Conservation (phyloP, 2,329 filamentous ascomycete species). For the Aspergillus jensenii region DNA sequence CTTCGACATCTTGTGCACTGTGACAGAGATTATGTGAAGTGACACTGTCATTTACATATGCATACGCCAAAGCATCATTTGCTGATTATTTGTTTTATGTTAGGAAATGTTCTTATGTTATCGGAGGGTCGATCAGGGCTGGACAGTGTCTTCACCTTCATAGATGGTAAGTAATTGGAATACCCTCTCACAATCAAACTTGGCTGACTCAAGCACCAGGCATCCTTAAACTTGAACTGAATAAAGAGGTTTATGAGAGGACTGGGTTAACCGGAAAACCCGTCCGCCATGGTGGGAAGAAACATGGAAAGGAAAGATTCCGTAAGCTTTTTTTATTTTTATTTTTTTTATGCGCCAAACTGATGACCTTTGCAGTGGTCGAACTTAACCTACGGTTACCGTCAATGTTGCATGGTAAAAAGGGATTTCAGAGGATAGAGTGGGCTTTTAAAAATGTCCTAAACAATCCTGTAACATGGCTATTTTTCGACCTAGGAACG, state of each 20-base stretch:
- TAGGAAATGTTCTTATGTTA: constrained; percentile 78
- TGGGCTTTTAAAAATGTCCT: constrained; percentile 80
- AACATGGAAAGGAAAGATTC: constrained; percentile 71
- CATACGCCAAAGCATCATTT: not conserved
- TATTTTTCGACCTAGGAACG: constrained; percentile 65
- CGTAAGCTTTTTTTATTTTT: constrained; percentile 48
- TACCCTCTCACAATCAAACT: not conserved
- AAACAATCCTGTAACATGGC: constrained; percentile 67
- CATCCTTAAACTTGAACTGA: constrained; percentile 71
- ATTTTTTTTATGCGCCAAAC: not conserved
- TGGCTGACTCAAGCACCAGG: constrained; percentile 48
- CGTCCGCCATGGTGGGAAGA: constrained; percentile 56
- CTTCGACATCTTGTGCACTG: not conserved
- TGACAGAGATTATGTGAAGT: not conserved
- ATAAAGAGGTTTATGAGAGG: constrained; percentile 78
- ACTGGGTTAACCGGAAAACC: constrained; percentile 76
- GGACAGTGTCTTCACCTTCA: constrained; percentile 71
- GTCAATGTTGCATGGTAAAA: constrained; percentile 80
- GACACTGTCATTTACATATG: not conserved
- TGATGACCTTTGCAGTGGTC: constrained; percentile 57
- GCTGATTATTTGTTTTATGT: not conserved
- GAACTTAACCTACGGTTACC: constrained; percentile 71
- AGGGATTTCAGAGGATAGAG: constrained; percentile 73
- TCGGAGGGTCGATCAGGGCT: constrained; percentile 71
- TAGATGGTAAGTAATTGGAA: constrained; percentile 57